phyloP scores from a whole-genome alignment of 768 basidiomycete species.

The Mrakia hoshinonis region DNA sequence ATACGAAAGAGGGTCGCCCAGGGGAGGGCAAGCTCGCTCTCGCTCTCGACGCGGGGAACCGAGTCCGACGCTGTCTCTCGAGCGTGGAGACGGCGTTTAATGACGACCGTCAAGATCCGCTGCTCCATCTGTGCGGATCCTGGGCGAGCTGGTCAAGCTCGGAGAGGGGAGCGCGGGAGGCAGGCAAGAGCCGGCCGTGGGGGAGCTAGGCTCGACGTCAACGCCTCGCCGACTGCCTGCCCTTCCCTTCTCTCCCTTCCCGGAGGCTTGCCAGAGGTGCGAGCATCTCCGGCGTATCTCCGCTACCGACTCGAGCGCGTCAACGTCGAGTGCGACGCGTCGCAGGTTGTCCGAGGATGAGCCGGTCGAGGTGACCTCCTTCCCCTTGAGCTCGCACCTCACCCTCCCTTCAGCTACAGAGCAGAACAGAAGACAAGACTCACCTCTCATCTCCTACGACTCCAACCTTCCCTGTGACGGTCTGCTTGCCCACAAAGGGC shows the following conservation, averaged over 20 bases:
- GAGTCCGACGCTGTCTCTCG: background rate
- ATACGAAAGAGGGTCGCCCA: background rate
- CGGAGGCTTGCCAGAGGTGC: no score
- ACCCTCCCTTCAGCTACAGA: background rate
- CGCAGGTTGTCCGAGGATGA: background rate
- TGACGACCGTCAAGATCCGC: no score
- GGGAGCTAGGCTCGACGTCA: background rate
- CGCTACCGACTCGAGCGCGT: no score
- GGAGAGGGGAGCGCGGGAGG: no score
- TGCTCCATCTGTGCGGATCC: no score
- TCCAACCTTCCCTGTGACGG: background rate
- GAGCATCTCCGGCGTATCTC: no score
- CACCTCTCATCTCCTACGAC: slow-evolving; percentile 13
- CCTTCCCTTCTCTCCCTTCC: no score
- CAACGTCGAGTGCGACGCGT: no score
- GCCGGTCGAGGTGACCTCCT: background rate
- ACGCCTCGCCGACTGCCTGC: no score
- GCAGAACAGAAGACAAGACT: background rate
- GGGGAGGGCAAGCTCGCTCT: no score
- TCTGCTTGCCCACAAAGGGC: background rate
- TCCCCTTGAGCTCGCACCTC: background rate
- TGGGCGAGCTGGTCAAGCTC: no score
- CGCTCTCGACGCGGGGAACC: background rate
- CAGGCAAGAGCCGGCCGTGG: background rate
- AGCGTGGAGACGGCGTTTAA: background rate